Percentiles rank a stretch among this genome's conserved stretches.
phyloP scores from a whole-genome alignment of 345 rosid species.

The Populus ilicifolia region DNA sequence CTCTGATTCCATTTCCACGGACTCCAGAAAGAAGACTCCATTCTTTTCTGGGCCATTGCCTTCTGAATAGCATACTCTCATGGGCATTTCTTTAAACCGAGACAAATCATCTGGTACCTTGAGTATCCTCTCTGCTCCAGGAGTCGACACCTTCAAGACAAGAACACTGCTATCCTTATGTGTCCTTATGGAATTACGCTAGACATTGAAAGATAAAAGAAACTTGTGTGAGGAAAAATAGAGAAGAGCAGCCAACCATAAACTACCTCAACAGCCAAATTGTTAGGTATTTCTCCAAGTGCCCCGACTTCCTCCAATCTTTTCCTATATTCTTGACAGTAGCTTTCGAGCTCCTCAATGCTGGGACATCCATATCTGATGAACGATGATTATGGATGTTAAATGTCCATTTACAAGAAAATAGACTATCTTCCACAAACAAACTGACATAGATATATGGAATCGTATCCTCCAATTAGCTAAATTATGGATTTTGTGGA shows the following conservation, averaged over 20 bases:
- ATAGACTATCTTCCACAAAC: not conserved
- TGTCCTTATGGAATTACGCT: no score
- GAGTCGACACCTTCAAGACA: constrained; percentile 69
- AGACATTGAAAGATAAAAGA: not conserved
- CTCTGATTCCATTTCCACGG: constrained; percentile 50
- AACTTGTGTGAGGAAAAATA: not conserved
- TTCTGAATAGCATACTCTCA: constrained; percentile 59
- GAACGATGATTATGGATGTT: not conserved
- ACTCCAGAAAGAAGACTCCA: constrained; percentile 61
- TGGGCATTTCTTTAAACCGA: constrained; percentile 65
- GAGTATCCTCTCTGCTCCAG: constrained; percentile 79
- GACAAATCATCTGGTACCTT: constrained; percentile 70
- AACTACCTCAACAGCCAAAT: constrained; percentile 82
- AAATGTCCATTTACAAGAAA: not conserved
- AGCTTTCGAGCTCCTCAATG: constrained; percentile 76
- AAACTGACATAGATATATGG: no score
- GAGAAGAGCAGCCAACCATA: constrained; percentile 5
- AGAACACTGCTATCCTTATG: not conserved
- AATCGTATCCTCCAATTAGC: no score
- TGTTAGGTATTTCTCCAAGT: constrained; percentile 56
- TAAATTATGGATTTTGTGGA: no score
- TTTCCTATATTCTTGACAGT: constrained; percentile 62
- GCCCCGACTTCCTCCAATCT: constrained; percentile 75
- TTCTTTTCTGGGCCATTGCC: constrained; percentile 39
- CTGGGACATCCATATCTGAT: constrained; percentile 82